Conservation (phyloP, 1,139 yeast genomes). For the Suhomyces bolitotheri region DNA sequence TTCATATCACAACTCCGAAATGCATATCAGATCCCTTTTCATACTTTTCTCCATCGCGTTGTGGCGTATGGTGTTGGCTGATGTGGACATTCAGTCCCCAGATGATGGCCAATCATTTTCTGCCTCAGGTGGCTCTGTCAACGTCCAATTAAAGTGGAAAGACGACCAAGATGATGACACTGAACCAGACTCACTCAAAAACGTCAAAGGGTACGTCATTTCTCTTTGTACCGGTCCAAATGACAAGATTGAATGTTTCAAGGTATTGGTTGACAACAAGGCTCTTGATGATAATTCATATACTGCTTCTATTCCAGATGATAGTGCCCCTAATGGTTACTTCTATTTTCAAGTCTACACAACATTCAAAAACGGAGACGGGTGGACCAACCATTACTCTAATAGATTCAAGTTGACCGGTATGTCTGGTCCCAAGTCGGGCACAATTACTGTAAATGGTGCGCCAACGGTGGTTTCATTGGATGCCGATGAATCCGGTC, state of each 20-base stretch:
- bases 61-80: slow-evolving; percentile 39
- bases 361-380: slow-evolving; percentile 30
- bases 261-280: slow-evolving; percentile 25
- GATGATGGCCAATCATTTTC: slow-evolving; percentile 46
- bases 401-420: slow-evolving; percentile 64
- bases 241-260: slow-evolving; percentile 44
- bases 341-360: slow-evolving; percentile 69
- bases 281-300: slow-evolving; percentile 30
- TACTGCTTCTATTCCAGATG: slow-evolving; percentile 42
- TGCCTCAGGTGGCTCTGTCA: slow-evolving; percentile 49
- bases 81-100: slow-evolving; percentile 60
- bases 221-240: slow-evolving; percentile 70
- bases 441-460: slow-evolving; percentile 21
- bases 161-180: slow-evolving; percentile 56
- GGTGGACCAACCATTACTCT: slow-evolving; percentile 69
- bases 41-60: slow-evolving; percentile 8
- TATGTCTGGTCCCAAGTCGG: slow-evolving; percentile 60
- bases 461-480: slow-evolving; percentile 13
- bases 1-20: too few species aligned
- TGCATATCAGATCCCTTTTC: slow-evolving; percentile 5
- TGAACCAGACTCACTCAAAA: slow-evolving; percentile 33
- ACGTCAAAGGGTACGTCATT: slow-evolving; percentile 51
- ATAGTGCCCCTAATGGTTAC: slow-evolving; percentile 58
- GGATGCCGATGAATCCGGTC: slow-evolving; percentile 29
- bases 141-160: slow-evolving; percentile 57